Conservation (phyloP, 192 early-diverging fungal genomes). For the Mortierella alpina region DNA sequence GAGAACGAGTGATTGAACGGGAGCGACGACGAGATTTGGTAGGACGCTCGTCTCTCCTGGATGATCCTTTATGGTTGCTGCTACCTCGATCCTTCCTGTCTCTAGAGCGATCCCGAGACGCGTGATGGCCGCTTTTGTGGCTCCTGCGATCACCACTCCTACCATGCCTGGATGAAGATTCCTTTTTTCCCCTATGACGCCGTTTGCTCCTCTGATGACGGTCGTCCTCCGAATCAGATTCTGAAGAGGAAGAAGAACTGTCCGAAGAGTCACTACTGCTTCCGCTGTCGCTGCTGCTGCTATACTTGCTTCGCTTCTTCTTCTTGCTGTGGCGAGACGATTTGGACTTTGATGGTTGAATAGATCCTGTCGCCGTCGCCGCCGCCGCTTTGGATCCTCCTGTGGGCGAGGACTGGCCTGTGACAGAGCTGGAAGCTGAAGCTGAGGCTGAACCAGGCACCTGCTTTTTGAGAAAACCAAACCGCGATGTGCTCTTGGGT, state of each 20-base stretch:
- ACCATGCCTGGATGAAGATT: conserved; percentile 20
- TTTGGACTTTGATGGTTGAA: not conserved
- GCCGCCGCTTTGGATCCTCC: not conserved
- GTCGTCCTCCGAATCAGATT: conserved; percentile 23
- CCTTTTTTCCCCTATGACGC: conserved; percentile 4
- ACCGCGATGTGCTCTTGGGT: conserved; percentile 24
- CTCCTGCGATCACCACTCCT: conserved; percentile 9
- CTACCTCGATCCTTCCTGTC: conserved; percentile 1
- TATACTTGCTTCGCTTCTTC: conserved; percentile 23
- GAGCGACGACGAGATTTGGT: conserved; percentile 5
- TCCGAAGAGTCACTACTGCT: conserved; percentile 4
- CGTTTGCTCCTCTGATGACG: conserved; percentile 14
- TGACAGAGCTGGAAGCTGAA: not conserved
- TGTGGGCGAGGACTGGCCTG: not conserved
- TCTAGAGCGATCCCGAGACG: conserved; percentile 15
- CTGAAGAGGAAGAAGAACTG: conserved; percentile 1
- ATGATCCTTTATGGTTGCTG: not conserved
- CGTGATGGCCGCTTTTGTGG: not conserved
- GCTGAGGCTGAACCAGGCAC: not conserved
- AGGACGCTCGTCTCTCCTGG: conserved; percentile 4
- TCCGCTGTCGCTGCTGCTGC: not conserved
- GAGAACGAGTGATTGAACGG: not conserved
- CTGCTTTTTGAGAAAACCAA: conserved; percentile 36
- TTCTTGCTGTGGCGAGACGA: conserved; percentile 13
- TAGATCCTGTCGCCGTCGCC: not conserved